A percentile compares a stretch with the other conserved stretches of the same genome.
These are phyloP conservation scores for Rhodotorula diobovata DNA, from an alignment of 768 basidiomycete species.

Conservation along the genomic window DNA sequence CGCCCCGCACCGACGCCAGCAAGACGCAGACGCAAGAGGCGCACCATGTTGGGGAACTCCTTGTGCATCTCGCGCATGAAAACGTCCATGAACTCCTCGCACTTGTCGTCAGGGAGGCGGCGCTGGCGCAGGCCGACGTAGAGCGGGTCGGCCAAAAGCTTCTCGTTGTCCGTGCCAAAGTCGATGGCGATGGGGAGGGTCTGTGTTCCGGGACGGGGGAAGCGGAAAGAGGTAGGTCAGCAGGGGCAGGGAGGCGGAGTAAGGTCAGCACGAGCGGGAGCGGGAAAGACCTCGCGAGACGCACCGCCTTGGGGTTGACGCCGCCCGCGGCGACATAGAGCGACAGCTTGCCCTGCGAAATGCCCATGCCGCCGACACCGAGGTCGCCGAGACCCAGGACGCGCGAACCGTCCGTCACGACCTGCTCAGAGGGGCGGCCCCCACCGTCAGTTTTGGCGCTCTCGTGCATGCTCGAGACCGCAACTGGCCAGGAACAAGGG, in stretches of 20 bases:
- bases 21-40: neutral
- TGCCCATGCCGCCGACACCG: slow-evolving; percentile 50
- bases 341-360: slow-evolving; percentile 67
- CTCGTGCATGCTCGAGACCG: too few relatives aligned
- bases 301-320: slow-evolving; percentile 47
- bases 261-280: slow-evolving; percentile 1
- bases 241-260: too few relatives aligned
- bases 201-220: neutral
- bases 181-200: slow-evolving; percentile 81
- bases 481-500: neutral
- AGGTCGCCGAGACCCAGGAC: slow-evolving; percentile 72
- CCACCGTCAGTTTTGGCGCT: neutral
- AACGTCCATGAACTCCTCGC: slow-evolving; percentile 71
- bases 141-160: slow-evolving; percentile 74
- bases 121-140: slow-evolving; percentile 79
- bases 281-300: neutral
- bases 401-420: slow-evolving; percentile 90
- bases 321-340: slow-evolving; percentile 87
- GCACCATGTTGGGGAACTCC: slow-evolving; percentile 38
- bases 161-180: slow-evolving; percentile 80
- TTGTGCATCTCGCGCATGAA: slow-evolving; percentile 77
- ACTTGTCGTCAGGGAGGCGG: slow-evolving; percentile 58
- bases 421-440: slow-evolving; percentile 45
- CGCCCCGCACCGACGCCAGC: too few relatives aligned
- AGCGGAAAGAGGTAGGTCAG: too few relatives aligned